Evolutionary conservation across 257 asterid genomes (phyloP).

Genomic region (Ocimum tenuiflorum): DNA sequence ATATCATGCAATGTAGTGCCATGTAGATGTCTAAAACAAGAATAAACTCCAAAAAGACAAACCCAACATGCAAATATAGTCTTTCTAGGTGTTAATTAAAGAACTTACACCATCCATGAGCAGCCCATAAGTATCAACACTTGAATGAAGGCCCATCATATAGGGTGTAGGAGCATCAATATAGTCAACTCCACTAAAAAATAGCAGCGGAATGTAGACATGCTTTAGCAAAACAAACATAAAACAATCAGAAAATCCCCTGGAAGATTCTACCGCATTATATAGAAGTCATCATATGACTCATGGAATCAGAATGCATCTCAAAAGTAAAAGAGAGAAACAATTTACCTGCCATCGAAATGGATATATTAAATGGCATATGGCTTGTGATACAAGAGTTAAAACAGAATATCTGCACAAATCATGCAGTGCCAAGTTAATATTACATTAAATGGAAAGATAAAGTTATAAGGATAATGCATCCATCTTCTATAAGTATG

Average conservation of each 20-base stretch:
- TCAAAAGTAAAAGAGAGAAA: constrained; percentile 8
- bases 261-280: constrained; percentile 19
- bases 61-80: background rate
- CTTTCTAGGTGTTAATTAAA: constrained; percentile 13
- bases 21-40: background rate
- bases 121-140: constrained; percentile 84
- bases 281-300: constrained; percentile 7
- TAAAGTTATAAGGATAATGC: background rate
- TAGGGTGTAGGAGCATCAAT: constrained; percentile 99
- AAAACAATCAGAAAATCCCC: constrained; percentile 42
- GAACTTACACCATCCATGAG: constrained; percentile 96
- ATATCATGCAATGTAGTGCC: background rate
- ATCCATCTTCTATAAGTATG: background rate
- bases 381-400: constrained; percentile 93
- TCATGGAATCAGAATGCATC: constrained; percentile 14
- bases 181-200: constrained; percentile 99
- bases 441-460: background rate
- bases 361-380: constrained; percentile 96
- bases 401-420: constrained; percentile 81
- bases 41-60: background rate
- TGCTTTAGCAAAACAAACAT: constrained; percentile 85
- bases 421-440: constrained; percentile 3
- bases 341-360: constrained; percentile 93
- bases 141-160: constrained; percentile 99
- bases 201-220: constrained; percentile 98